A percentile compares a stretch with the other conserved stretches of the same genome.
phyloP scores from a whole-genome alignment of 2,329 filamentous ascomycete species.

The Fusarium sp. region DNA sequence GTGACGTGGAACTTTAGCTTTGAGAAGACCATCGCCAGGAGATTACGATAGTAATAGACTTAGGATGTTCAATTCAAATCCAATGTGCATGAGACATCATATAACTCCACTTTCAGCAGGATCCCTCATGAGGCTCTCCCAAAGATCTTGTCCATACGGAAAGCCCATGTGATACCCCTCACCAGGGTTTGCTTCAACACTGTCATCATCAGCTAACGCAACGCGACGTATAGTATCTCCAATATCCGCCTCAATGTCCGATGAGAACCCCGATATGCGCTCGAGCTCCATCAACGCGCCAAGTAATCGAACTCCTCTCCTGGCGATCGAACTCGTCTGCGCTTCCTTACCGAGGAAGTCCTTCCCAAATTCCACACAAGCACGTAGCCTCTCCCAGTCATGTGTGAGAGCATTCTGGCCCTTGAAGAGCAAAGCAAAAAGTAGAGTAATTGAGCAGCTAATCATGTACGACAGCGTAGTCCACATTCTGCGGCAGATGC shows the following conservation, averaged over 20 bases:
- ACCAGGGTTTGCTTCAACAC: background rate
- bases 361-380: background rate
- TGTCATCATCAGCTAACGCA: background rate
- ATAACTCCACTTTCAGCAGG: background rate
- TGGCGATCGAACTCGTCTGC: background rate
- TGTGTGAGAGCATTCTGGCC: background rate
- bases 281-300: background rate
- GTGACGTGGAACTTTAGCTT: constrained; percentile 48
- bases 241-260: background rate
- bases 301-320: background rate
- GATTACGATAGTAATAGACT: background rate
- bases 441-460: background rate
- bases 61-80: background rate
- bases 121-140: background rate
- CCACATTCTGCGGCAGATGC: background rate
- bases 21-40: constrained; percentile 12
- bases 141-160: background rate
- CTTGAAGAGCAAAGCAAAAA: background rate
- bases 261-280: background rate
- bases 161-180: background rate
- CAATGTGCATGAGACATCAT: background rate
- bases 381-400: background rate
- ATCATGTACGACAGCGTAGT: background rate
- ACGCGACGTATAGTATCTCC: background rate
- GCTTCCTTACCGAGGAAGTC: background rate